Conservation (phyloP, 345 rosid species). For the Ceriops decandra region DNA sequence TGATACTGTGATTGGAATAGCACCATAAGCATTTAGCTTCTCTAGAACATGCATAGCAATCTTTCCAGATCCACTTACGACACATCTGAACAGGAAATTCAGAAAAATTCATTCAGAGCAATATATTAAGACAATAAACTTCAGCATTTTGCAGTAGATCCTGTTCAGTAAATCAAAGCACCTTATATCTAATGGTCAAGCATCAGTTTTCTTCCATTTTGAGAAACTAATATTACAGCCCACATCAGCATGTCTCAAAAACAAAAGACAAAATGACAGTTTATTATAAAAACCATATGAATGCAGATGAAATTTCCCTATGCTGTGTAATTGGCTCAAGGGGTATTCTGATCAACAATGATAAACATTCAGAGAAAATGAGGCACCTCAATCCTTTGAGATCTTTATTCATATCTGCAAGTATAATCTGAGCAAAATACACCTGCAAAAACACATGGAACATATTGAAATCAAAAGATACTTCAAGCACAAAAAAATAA, state of each 20-base stretch:
- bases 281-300: not conserved
- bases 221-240: conserved; percentile 4
- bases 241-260: conserved; percentile 1
- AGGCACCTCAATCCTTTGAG: conserved; percentile 86
- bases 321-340: not conserved
- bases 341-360: not conserved
- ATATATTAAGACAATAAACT: conserved; percentile 3
- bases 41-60: conserved; percentile 97
- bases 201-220: not conserved
- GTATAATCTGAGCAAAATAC: conserved; percentile 90
- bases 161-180: not conserved
- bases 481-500: not conserved
- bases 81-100: conserved; percentile 56
- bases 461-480: conserved; percentile 17
- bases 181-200: not conserved
- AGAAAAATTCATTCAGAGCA: conserved; percentile 12
- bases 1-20: conserved; percentile 83
- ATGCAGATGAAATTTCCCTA: not conserved
- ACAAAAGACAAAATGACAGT: conserved; percentile 1
- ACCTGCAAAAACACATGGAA: conserved; percentile 56
- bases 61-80: conserved; percentile 96
- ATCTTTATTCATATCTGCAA: conserved; percentile 92
- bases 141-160: not conserved
- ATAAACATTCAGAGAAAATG: conserved; percentile 10
- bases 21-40: conserved; percentile 95